Conservation (phyloP, 371 early-diverging fungal genomes). For the Saksenaea oblongispora region DNA sequence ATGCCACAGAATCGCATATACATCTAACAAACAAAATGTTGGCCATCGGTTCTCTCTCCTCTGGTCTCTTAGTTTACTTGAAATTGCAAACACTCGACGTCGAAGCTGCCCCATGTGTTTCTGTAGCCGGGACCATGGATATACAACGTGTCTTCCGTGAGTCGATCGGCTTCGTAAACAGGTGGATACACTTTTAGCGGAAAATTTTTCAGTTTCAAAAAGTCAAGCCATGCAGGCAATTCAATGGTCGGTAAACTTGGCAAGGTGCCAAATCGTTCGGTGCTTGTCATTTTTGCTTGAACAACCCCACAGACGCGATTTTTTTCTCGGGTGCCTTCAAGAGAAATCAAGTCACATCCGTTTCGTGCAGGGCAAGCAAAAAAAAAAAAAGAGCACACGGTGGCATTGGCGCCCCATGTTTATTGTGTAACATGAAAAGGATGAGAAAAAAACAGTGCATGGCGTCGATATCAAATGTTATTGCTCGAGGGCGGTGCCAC, state of each 20-base stretch:
- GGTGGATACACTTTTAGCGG: slow-evolving; percentile 46
- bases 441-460: no score
- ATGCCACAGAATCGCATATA: slow-evolving; percentile 47
- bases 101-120: slow-evolving; percentile 40
- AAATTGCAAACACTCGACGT: slow-evolving; percentile 44
- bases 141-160: slow-evolving; percentile 39
- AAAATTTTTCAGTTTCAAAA: slow-evolving; percentile 46
- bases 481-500: no score
- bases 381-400: no score
- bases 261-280: neutral
- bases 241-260: slow-evolving; percentile 41
- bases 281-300: neutral
- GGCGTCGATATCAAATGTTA: no score
- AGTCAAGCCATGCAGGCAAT: slow-evolving; percentile 41
- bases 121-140: slow-evolving; percentile 51
- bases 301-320: neutral
- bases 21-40: slow-evolving; percentile 23
- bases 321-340: neutral
- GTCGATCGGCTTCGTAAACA: slow-evolving; percentile 32
- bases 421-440: no score
- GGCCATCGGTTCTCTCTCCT: neutral
- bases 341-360: no score
- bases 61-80: slow-evolving; percentile 28
- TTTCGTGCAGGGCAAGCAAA: no score
- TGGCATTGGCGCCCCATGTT: no score